Conservation (phyloP, 495 filamentous ascomycete species). For the Astrothelium macrocarpum region DNA sequence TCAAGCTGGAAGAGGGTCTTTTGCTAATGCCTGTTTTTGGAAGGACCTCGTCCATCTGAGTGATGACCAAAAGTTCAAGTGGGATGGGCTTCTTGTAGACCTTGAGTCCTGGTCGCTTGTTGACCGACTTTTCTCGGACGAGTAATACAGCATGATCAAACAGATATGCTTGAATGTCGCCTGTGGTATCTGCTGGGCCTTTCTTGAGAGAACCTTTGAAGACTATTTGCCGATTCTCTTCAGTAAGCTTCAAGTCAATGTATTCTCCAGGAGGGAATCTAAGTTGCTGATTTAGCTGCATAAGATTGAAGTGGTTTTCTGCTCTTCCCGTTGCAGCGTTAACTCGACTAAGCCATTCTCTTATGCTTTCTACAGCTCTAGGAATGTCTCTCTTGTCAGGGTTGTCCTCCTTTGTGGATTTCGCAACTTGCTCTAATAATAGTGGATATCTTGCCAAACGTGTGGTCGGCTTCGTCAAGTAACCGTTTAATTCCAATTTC, state of each 20-base stretch:
- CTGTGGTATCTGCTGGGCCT: conserved; percentile 62
- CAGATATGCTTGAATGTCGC: conserved; percentile 85
- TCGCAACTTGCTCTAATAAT: conserved; percentile 81
- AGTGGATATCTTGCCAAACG: conserved; percentile 91
- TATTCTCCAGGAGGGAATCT: conserved; percentile 79
- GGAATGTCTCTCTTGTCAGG: conserved; percentile 88
- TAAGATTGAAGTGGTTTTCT: conserved; percentile 95
- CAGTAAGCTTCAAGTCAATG: conserved; percentile 89
- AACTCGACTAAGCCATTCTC: conserved; percentile 76
- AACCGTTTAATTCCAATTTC: conserved; percentile 95
- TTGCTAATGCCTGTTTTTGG: conserved; percentile 72
- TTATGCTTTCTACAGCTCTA: conserved; percentile 72
- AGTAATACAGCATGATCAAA: conserved; percentile 94
- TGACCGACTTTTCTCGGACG: conserved; percentile 73
- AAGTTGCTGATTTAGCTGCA: conserved; percentile 78
- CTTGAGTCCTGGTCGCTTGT: conserved; percentile 87
- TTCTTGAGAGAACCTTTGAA: conserved; percentile 93
- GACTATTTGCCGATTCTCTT: conserved; percentile 84
- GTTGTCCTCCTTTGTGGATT: conserved; percentile 76
- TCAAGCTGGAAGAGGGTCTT: conserved; percentile 77
- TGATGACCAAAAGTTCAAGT: conserved; percentile 83
- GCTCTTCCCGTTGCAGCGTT: conserved; percentile 94
- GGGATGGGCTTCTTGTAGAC: conserved; percentile 95
- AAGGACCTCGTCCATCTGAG: conserved; percentile 91
- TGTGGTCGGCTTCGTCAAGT: conserved; percentile 96